phyloP scores from a whole-genome alignment of 306 rosid genomes.

The Phaseolus lunatus region DNA sequence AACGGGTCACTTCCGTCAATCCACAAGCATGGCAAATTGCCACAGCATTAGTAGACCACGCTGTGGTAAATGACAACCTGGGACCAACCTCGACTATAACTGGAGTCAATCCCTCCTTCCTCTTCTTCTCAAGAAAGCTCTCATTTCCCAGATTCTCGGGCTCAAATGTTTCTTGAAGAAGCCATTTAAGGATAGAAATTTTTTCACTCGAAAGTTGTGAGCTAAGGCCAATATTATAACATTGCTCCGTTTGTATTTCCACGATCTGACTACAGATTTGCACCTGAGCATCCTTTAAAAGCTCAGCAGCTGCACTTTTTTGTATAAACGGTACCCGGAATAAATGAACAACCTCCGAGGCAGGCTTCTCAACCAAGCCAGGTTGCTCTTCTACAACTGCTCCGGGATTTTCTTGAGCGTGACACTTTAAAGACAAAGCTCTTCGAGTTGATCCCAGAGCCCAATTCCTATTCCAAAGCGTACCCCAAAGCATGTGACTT shows the following conservation, averaged over 20 bases:
- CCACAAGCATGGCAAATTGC: constrained; percentile 90
- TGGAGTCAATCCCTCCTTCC: constrained; percentile 62
- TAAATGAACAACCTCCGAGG: constrained; percentile 64
- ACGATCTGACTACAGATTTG: constrained; percentile 78
- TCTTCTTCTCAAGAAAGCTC: constrained; percentile 84
- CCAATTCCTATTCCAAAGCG: constrained; percentile 19
- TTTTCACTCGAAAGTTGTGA: constrained; percentile 59
- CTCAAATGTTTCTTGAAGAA: constrained; percentile 88
- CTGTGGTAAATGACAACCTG: constrained; percentile 85
- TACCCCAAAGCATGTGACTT: constrained; percentile 62
- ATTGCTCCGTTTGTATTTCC: constrained; percentile 76
- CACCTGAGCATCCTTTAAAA: constrained; percentile 69
- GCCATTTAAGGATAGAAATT: constrained; percentile 74
- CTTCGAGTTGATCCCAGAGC: constrained; percentile 46
- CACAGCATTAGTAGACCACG: constrained; percentile 94
- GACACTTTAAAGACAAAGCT: constrained; percentile 56
- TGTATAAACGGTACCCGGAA: constrained; percentile 75
- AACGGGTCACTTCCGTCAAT: constrained; percentile 77
- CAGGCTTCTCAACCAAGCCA: constrained; percentile 59
- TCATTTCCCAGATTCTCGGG: constrained; percentile 78
- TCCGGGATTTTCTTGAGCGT: constrained; percentile 57
- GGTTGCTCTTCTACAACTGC: constrained; percentile 59
- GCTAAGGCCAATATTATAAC: constrained; percentile 72
- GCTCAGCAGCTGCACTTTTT: constrained; percentile 72
- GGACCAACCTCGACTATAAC: constrained; percentile 90